These are phyloP conservation scores for Closterium sp. DNA, from an alignment of 139 green algal species.

Conservation along the genomic window DNA sequence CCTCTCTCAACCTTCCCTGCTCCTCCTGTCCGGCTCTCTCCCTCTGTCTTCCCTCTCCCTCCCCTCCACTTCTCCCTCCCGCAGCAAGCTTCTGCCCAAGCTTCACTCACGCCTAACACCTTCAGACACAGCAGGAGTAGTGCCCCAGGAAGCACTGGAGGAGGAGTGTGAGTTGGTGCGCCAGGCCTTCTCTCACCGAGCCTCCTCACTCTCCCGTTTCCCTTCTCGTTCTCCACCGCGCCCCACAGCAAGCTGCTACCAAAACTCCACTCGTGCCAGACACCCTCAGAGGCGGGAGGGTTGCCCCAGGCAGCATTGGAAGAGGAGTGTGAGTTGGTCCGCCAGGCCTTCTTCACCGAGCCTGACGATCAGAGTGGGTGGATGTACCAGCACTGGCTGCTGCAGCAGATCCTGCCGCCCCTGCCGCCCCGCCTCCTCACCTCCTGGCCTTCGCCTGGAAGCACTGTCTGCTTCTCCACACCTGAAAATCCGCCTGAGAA, in stretches of 20 bases:
- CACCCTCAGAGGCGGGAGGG: background rate
- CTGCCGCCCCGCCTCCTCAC: background rate
- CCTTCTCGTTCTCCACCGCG: background rate
- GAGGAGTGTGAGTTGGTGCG: no score
- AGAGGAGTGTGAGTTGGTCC: constrained; percentile 59
- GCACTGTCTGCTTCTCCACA: background rate
- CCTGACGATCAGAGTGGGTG: constrained; percentile 83
- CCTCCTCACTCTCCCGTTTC: no score
- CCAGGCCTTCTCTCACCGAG: no score
- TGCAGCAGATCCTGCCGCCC: background rate
- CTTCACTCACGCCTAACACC: no score
- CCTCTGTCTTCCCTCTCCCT: no score
- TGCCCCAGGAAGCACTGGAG: no score
- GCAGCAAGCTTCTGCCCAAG: no score
- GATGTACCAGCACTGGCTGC: constrained; percentile 90
- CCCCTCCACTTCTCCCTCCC: no score
- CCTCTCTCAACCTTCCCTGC: no score
- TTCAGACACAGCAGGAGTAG: no score
- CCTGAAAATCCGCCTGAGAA: background rate
- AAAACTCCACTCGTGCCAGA: background rate
- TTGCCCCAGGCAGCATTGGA: background rate
- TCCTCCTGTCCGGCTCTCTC: no score
- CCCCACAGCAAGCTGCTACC: constrained; percentile 17
- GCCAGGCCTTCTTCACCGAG: no score
- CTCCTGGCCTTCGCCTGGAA: background rate